phyloP scores from a whole-genome alignment of 768 basidiomycete species.

The Podaxis rugospora region DNA sequence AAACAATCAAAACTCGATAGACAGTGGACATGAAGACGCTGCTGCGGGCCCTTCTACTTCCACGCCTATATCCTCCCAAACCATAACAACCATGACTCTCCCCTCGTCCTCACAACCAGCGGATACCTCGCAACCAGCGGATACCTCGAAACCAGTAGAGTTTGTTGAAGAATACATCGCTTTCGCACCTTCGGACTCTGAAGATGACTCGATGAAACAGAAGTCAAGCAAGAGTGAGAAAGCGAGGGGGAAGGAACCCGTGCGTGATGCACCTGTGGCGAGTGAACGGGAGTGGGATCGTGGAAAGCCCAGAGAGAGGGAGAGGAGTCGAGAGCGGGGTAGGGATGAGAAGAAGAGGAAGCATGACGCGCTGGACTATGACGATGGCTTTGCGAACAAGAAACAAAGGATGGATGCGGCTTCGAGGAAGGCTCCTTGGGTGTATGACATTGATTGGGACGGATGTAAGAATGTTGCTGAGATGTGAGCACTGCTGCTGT shows the following conservation, averaged over 20 bases:
- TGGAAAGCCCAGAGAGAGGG: constrained; percentile 21
- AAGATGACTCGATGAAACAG: not conserved
- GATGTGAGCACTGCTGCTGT: constrained; percentile 32
- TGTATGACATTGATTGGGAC: constrained; percentile 65
- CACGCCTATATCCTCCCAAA: not conserved
- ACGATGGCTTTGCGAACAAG: constrained; percentile 49
- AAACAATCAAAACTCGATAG: not conserved
- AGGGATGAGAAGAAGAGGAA: constrained; percentile 17
- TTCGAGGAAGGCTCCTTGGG: constrained; percentile 68
- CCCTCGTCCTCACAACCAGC: not conserved
- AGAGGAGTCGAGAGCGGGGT: constrained; percentile 17
- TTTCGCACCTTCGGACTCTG: constrained; percentile 3
- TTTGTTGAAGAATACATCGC: constrained; percentile 4
- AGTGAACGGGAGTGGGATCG: constrained; percentile 36
- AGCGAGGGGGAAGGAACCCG: constrained; percentile 11
- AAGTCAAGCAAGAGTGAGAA: constrained; percentile 7
- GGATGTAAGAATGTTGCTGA: constrained; percentile 75
- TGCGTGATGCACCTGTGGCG: not conserved
- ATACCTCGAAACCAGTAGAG: not conserved
- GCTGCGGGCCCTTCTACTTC: too few species aligned
- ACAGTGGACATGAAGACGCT: not conserved
- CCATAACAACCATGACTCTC: not conserved
- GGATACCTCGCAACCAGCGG: not conserved
- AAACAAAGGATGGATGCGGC: constrained; percentile 48
- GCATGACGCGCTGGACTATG: constrained; percentile 31